Conservation (phyloP, 805 yeast genomes). For the Kregervanrija fluxuum region DNA sequence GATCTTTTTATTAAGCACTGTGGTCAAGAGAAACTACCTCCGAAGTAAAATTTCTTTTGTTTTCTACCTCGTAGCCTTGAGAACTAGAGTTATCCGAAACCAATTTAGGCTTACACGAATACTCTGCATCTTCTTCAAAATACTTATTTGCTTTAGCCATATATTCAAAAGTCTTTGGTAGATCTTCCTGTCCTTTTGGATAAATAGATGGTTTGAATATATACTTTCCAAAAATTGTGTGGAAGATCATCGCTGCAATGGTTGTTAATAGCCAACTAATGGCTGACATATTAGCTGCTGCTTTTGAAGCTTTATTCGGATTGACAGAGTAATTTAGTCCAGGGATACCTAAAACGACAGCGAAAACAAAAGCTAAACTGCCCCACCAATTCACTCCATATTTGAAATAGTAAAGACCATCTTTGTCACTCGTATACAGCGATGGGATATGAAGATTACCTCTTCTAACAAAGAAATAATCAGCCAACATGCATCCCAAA, state of each 20-base stretch:
- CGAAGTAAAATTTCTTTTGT: too few species aligned
- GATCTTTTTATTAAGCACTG: too few species aligned
- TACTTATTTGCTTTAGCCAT: conserved; percentile 14
- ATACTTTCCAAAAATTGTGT: conserved; percentile 7
- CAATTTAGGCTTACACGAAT: too few species aligned
- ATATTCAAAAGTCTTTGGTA: conserved; percentile 15
- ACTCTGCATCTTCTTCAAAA: conserved; percentile 14
- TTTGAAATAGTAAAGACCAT: conserved; percentile 28
- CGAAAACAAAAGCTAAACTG: conserved; percentile 11
- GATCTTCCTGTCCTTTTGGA: conserved; percentile 12
- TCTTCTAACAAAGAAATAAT: conserved; percentile 33
- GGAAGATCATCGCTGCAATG: conserved; percentile 7
- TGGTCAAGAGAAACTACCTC: too few species aligned
- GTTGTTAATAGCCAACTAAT: conserved; percentile 22
- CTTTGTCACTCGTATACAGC: conserved; percentile 28
- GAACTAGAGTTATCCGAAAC: too few species aligned
- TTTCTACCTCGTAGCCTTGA: too few species aligned
- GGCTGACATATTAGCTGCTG: conserved; percentile 17
- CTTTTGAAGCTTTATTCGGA: conserved; percentile 9
- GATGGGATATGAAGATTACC: conserved; percentile 33
- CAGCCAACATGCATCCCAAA: conserved; percentile 32
- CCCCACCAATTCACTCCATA: conserved; percentile 16
- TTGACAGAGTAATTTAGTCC: conserved; percentile 10
- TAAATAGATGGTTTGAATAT: conserved; percentile 12
- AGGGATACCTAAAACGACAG: conserved; percentile 20